A percentile compares a stretch with the other conserved stretches of the same genome.
These are phyloP conservation scores for Syzygium oleosum DNA, from an alignment of 345 rosid species.

Conservation along the genomic window DNA sequence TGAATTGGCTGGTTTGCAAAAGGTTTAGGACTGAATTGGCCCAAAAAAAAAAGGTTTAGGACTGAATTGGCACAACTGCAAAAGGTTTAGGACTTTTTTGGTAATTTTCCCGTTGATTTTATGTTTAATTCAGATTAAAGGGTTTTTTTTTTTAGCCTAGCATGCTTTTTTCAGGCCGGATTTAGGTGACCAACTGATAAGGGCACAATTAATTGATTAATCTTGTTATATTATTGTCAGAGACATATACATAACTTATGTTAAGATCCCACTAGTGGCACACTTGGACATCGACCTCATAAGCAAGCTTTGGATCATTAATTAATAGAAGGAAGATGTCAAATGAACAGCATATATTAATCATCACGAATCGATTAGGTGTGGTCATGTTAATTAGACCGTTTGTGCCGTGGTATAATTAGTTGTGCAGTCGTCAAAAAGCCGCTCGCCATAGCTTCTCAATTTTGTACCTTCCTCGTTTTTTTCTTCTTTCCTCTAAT, in stretches of 20 bases:
- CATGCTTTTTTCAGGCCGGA: no score
- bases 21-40: no score
- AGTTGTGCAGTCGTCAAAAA: no score
- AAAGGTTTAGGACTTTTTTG: no score
- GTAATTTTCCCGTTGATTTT: no score
- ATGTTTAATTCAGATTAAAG: no score
- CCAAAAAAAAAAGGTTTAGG: no score
- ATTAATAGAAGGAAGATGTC: not conserved
- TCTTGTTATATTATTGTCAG: not conserved
- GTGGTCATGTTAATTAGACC: not conserved
- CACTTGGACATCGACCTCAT: not conserved
- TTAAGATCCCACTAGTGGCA: not conserved
- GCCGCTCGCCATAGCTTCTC: not conserved
- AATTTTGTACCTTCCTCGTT: not conserved
- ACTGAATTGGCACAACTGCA: no score
- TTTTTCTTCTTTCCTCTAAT: not conserved
- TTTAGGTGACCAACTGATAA: not conserved
- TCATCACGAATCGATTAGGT: not conserved
- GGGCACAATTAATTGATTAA: not conserved
- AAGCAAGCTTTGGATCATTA: not conserved
- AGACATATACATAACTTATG: not conserved
- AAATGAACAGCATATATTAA: rapidly evolving
- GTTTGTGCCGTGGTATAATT: not conserved
- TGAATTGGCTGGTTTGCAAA: no score
- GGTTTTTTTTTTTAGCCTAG: not conserved